Conservation (phyloP, 805 yeast species). For the Saccharomycopsis selenospora region DNA sequence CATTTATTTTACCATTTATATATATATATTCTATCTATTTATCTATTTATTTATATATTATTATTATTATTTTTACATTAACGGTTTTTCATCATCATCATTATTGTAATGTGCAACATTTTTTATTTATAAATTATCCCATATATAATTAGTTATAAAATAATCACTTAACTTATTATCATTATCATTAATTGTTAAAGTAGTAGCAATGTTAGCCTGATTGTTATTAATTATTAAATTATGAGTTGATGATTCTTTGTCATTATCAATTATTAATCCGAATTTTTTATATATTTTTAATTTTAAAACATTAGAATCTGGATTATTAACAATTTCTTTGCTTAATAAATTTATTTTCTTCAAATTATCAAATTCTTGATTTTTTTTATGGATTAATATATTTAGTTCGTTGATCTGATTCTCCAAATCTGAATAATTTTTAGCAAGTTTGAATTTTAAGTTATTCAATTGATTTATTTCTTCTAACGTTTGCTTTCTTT, state of each 20-base stretch:
- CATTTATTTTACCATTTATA: no score
- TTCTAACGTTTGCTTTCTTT: constrained; percentile 27
- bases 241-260: constrained; percentile 27
- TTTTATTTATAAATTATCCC: constrained; percentile 50
- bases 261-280: constrained; percentile 45
- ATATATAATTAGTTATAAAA: constrained; percentile 66
- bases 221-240: constrained; percentile 17
- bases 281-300: constrained; percentile 52
- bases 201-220: constrained; percentile 16
- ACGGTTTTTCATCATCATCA: no score
- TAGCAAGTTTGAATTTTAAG: constrained; percentile 44
- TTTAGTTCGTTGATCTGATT: constrained; percentile 36
- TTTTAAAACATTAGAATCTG: constrained; percentile 43
- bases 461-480: constrained; percentile 35
- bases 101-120: no score
- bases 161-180: constrained; percentile 51
- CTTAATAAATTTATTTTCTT: constrained; percentile 29
- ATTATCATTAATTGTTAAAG: constrained; percentile 15
- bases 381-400: constrained; percentile 32
- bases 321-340: constrained; percentile 31
- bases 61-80: no score
- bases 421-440: constrained; percentile 43
- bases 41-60: no score
- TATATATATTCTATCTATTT: no score
- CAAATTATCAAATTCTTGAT: constrained; percentile 31